phyloP scores from a whole-genome alignment of 805 yeast species.

The Ogataea methanolica region DNA sequence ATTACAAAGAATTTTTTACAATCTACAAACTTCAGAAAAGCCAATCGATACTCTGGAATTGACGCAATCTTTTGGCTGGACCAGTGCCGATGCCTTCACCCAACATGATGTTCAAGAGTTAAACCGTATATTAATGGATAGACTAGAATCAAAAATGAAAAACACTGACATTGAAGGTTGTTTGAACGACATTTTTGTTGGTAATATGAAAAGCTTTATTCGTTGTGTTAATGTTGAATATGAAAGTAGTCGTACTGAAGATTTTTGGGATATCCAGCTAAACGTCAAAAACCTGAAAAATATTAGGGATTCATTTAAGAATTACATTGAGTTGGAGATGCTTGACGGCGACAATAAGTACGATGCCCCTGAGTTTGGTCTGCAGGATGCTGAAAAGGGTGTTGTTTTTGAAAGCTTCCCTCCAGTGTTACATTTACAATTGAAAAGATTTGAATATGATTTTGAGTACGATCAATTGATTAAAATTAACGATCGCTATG shows the following conservation, averaged over 20 bases:
- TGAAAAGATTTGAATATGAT: constrained; percentile 93
- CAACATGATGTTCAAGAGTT: constrained; percentile 98
- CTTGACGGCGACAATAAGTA: constrained; percentile 94
- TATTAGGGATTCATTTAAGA: constrained; percentile 71
- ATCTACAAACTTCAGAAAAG: constrained; percentile 63
- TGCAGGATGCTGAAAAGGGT: constrained; percentile 96
- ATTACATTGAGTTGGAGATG: constrained; percentile 84
- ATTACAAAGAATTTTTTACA: constrained; percentile 82
- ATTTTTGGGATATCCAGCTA: constrained; percentile 96
- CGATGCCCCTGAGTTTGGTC: constrained; percentile 82
- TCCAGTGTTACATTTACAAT: constrained; percentile 86
- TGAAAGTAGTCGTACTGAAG: constrained; percentile 88
- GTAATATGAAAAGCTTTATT: constrained; percentile 92
- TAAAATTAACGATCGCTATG: constrained; percentile 88
- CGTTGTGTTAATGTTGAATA: constrained; percentile 90
- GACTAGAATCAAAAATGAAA: constrained; percentile 85
- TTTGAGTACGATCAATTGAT: constrained; percentile 83
- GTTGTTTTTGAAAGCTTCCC: constrained; percentile 90
- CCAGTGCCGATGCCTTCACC: constrained; percentile 87
- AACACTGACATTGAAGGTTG: constrained; percentile 75
- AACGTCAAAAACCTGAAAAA: constrained; percentile 81
- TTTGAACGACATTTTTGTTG: constrained; percentile 82
- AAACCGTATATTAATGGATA: constrained; percentile 92
- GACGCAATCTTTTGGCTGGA: constrained; percentile 97
- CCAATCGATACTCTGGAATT: constrained; percentile 84